Evolutionary conservation across 164 flowering plant species (phyloP).

Genomic region (Liriodendron chinense): DNA sequence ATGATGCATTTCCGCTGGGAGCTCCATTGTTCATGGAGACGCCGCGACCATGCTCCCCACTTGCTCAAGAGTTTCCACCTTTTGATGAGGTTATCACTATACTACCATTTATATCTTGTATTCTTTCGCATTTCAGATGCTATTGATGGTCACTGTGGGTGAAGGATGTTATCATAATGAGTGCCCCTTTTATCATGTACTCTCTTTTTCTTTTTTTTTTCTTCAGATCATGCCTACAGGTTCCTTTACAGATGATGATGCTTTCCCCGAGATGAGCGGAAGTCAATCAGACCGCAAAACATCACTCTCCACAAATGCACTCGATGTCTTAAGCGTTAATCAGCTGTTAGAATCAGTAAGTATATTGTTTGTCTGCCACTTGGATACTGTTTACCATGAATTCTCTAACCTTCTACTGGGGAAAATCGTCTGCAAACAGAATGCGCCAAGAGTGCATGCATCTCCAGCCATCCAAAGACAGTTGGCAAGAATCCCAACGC

Average conservation of each 20-base stretch:
- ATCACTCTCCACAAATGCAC: conserved; percentile 47
- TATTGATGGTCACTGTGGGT: background rate
- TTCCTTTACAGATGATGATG: conserved; percentile 59
- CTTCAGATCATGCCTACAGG: conserved; percentile 42
- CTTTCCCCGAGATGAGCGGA: conserved; percentile 51
- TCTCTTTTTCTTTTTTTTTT: conserved; percentile 1
- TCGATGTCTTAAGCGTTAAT: conserved; percentile 69
- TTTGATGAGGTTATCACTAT: conserved; percentile 53
- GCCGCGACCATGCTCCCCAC: conserved; percentile 71
- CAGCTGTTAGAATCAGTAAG: conserved; percentile 85
- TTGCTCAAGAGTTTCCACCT: conserved; percentile 47
- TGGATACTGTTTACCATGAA: background rate
- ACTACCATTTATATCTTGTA: background rate
- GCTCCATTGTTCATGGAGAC: conserved; percentile 76
- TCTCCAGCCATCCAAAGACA: background rate
- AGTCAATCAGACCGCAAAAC: conserved; percentile 65
- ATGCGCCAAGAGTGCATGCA: background rate
- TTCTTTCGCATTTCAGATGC: background rate
- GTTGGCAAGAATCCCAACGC: no score
- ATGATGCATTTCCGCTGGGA: conserved; percentile 74
- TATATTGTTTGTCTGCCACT: background rate
- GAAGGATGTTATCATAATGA: background rate
- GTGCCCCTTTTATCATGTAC: background rate
- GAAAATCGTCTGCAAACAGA: background rate
- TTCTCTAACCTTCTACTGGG: no score